Base-by-base conservation (phyloP, 305 asterid species). In the Lippia alba region DNA sequence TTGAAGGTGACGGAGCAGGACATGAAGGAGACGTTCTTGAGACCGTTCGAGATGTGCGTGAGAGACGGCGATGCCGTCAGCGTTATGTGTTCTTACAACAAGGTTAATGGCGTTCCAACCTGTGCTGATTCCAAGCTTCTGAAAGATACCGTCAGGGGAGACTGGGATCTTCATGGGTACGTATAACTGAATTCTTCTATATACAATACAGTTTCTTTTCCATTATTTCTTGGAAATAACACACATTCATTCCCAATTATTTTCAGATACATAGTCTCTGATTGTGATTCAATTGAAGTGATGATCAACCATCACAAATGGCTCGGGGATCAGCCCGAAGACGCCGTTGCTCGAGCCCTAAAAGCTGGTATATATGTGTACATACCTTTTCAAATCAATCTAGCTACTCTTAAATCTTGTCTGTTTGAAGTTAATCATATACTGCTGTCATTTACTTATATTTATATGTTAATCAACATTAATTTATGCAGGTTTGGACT, bases 131-230 rank as follows among this genome's bases (percentile, higher is more conserved):
- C 70, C 4, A 63, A 67, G 40, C 79, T 77, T 18, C 30, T 82
- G 39, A 71, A 41, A 40, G 75, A 73, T 17, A 73, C 71, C 2
- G 57, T 81, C 9, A 48, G 87, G 44, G 84, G 84, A 20, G 70
- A 79, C n/a, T 82, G 84, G 87, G 56, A 80, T 68, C 82, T 82
- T 60, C 76, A 80, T 5, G 84, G 84, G 83, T 82, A 72, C 41
- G 12, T 24, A 24, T 3, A 24, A 3, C 1, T 1, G 56, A 40
- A 3, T 40, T 34, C 17, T 30, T 34, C 16, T 14, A 2, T 36
- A 36, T 24, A 36, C 2, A 4, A 36, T 36, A 36, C 9, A 36
- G 6, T 36, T 36, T 8, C 9, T 36, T 5, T 36, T 36, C 41
- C 41, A 8, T 36, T 36, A 36, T 36, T 36, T 36, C 6, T 36